phyloP scores from a whole-genome alignment of 192 early-diverging fungal species.

The Phlyctochytrium bullatum region DNA sequence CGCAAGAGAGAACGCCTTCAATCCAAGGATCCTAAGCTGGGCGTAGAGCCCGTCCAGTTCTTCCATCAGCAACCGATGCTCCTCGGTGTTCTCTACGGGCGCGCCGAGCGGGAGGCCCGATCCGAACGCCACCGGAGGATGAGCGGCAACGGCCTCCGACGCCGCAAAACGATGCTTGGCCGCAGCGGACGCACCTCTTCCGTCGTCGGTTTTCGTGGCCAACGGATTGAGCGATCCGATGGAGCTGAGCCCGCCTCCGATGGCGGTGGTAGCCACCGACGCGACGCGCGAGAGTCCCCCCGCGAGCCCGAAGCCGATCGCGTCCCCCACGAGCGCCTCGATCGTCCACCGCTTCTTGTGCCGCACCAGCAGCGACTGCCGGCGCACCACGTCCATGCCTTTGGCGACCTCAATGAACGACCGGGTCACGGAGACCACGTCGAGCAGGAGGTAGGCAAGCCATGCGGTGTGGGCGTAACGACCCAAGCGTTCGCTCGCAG shows the following conservation, averaged over 20 bases:
- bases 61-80: constrained; percentile 6
- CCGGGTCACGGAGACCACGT: not conserved
- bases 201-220: not conserved
- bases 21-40: not conserved
- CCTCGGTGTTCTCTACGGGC: constrained; percentile 3
- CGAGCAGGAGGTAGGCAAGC: not conserved
- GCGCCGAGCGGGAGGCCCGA: too few species aligned
- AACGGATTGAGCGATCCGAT: not conserved
- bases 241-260: not conserved
- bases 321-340: not conserved
- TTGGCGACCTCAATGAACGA: not conserved
- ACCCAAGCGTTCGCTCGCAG: not conserved
- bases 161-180: not conserved
- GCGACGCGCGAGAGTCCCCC: not conserved
- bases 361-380: not conserved
- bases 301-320: not conserved
- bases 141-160: not conserved
- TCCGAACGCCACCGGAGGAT: not conserved
- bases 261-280: not conserved
- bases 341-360: not conserved
- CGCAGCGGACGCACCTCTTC: too few species aligned
- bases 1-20: not conserved
- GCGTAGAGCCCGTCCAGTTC: not conserved
- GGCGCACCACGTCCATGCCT: not conserved
- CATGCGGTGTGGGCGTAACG: not conserved